A percentile compares a stretch with the other conserved stretches of the same genome.
Conservation (phyloP, 192 early-diverging fungal species). For the Umbelopsis isabellina region DNA sequence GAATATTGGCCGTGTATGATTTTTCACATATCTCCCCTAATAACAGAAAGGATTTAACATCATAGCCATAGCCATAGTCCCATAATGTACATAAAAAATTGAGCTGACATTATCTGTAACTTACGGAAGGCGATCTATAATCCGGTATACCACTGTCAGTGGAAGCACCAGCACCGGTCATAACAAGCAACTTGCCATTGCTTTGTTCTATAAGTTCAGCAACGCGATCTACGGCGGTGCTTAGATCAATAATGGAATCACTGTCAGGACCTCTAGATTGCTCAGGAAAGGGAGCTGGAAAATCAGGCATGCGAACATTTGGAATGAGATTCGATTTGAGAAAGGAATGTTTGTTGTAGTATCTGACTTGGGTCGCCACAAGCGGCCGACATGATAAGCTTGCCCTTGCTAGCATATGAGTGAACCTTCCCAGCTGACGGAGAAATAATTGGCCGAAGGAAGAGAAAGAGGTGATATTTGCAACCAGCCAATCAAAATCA, state of each 20-base stretch:
- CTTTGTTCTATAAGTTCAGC: constrained; percentile 40
- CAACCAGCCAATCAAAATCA: constrained; percentile 2
- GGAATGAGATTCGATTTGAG: constrained; percentile 1
- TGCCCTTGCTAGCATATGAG: background rate
- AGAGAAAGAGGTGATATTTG: background rate
- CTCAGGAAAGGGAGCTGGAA: background rate
- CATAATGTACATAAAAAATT: background rate
- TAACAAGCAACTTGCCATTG: constrained; percentile 39
- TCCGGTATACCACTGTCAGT: constrained; percentile 80
- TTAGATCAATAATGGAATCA: constrained; percentile 28
- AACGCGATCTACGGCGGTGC: constrained; percentile 32
- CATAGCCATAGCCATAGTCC: background rate
- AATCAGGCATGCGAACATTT: constrained; percentile 12
- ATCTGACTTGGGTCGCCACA: background rate
- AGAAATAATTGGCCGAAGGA: background rate
- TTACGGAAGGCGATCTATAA: constrained; percentile 75
- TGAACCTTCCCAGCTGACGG: background rate
- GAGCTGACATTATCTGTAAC: constrained; percentile 9
- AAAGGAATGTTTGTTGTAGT: background rate
- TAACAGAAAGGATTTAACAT: background rate
- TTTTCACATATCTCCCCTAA: constrained; percentile 66
- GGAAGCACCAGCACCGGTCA: constrained; percentile 64
- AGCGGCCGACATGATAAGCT: background rate
- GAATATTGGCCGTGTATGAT: constrained; percentile 84
- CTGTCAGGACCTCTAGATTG: constrained; percentile 2